Conservation (phyloP, 2,329 filamentous ascomycete species). For the Camptophora hylomeconis region DNA sequence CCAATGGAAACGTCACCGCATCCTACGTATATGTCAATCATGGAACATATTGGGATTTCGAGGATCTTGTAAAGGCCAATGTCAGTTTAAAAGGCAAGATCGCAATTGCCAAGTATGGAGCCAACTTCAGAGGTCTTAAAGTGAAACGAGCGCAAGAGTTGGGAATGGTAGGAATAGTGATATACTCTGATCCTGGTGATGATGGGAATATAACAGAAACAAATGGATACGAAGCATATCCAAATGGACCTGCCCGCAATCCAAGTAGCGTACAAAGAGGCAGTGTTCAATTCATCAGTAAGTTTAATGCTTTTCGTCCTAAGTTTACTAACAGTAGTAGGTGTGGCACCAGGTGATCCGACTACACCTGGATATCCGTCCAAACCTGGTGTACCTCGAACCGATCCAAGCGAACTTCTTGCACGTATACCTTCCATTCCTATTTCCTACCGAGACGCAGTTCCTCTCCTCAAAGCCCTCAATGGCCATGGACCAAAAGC, state of each 20-base stretch:
- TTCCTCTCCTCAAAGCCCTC: conserved; percentile 77
- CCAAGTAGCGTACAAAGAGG: conserved; percentile 83
- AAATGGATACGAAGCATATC: conserved; percentile 69
- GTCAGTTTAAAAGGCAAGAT: conserved; percentile 73
- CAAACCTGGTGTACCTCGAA: conserved; percentile 71
- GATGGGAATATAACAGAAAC: conserved; percentile 70
- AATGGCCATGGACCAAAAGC: conserved; percentile 78
- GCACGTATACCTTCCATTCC: conserved; percentile 83
- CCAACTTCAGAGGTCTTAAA: conserved; percentile 79
- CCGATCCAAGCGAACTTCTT: conserved; percentile 55
- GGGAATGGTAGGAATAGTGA: conserved; percentile 71
- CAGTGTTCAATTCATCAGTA: conserved; percentile 69
- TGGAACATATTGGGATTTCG: conserved; percentile 73
- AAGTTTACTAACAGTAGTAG: conserved; percentile 23
- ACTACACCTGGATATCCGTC: conserved; percentile 91
- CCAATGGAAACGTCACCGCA: conserved; percentile 79
- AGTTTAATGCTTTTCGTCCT: conserved; percentile 23
- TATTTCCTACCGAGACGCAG: conserved; percentile 73
- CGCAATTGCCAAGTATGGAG: conserved; percentile 72
- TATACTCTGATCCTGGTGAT: conserved; percentile 82
- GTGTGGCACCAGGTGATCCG: conserved; percentile 55
- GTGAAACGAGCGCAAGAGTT: conserved; percentile 84
- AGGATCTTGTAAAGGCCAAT: conserved; percentile 64
- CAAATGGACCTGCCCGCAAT: conserved; percentile 73
- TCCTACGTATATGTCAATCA: conserved; percentile 85